phyloP scores from a whole-genome alignment of 768 basidiomycete genomes.

The Leccinum aurantiacum region DNA sequence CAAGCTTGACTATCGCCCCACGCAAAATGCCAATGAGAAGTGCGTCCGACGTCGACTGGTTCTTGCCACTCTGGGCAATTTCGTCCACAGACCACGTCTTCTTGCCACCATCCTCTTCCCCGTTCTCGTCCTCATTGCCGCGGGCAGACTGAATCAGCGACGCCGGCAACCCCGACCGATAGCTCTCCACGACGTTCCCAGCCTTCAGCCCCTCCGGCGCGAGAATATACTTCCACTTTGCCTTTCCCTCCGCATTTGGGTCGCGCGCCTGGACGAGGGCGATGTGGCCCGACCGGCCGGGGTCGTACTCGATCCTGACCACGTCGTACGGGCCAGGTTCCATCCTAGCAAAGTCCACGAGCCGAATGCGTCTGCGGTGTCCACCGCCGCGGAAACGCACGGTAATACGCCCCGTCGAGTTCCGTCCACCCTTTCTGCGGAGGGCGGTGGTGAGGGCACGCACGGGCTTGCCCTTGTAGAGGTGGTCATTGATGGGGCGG shows the following conservation, averaged over 20 bases:
- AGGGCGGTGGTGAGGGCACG: constrained; percentile 78
- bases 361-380: constrained; percentile 80
- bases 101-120: background rate
- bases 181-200: constrained; percentile 86
- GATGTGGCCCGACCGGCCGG: constrained; percentile 90
- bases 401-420: constrained; percentile 79
- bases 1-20: constrained; percentile 78
- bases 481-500: constrained; percentile 76
- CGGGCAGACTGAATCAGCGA: constrained; percentile 54
- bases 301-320: constrained; percentile 95
- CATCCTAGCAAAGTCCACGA: constrained; percentile 81
- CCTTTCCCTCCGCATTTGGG: constrained; percentile 47
- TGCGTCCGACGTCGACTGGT: constrained; percentile 48
- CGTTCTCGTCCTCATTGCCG: constrained; percentile 20
- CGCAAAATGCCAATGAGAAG: constrained; percentile 86
- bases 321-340: constrained; percentile 85
- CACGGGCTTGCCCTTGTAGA: constrained; percentile 85
- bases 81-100: constrained; percentile 21
- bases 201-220: constrained; percentile 88
- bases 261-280: constrained; percentile 76
- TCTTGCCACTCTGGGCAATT: constrained; percentile 24
- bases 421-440: constrained; percentile 86
- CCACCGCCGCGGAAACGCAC: constrained; percentile 91
- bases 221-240: constrained; percentile 87
- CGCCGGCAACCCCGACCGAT: constrained; percentile 76